phyloP scores from a whole-genome alignment of 148 eudicot genomes.

The Arbutus unedo region DNA sequence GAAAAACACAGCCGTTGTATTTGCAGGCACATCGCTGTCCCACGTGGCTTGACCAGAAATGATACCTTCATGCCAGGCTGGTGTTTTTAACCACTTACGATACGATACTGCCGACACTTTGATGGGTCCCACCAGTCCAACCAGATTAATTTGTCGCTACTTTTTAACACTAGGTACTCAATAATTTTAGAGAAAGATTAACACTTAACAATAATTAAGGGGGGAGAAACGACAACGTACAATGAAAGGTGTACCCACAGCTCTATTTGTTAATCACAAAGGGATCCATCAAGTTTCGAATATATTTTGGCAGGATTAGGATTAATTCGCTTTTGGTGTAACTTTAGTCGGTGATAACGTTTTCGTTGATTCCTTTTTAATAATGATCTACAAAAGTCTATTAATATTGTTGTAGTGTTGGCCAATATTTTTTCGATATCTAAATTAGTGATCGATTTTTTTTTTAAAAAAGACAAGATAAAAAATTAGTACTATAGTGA shows the following conservation, averaged over 20 bases:
- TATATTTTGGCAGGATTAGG: too few relatives aligned
- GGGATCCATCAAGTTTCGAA: background rate
- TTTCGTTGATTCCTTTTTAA: too few relatives aligned
- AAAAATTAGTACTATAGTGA: too few relatives aligned
- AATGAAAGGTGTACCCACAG: background rate
- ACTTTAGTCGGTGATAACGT: too few relatives aligned
- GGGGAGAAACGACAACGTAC: background rate
- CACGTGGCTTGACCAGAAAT: slow-evolving; percentile 15
- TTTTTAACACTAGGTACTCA: background rate
- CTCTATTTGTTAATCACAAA: background rate
- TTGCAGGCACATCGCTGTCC: slow-evolving; percentile 23
- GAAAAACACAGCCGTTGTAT: background rate
- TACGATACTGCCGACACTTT: slow-evolving; percentile 20
- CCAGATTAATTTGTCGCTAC: background rate
- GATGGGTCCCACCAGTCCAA: background rate
- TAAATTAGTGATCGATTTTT: too few relatives aligned
- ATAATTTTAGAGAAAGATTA: background rate
- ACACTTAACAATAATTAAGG: background rate
- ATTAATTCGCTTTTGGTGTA: too few relatives aligned
- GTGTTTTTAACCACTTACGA: background rate
- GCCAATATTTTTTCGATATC: too few relatives aligned
- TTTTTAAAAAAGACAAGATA: too few relatives aligned
- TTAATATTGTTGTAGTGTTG: too few relatives aligned
- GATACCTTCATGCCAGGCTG: slow-evolving; percentile 19
- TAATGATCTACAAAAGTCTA: too few relatives aligned